These are phyloP conservation scores for Pythium volutum DNA, from an alignment of 352 stramenopile species.

Conservation along the genomic window DNA sequence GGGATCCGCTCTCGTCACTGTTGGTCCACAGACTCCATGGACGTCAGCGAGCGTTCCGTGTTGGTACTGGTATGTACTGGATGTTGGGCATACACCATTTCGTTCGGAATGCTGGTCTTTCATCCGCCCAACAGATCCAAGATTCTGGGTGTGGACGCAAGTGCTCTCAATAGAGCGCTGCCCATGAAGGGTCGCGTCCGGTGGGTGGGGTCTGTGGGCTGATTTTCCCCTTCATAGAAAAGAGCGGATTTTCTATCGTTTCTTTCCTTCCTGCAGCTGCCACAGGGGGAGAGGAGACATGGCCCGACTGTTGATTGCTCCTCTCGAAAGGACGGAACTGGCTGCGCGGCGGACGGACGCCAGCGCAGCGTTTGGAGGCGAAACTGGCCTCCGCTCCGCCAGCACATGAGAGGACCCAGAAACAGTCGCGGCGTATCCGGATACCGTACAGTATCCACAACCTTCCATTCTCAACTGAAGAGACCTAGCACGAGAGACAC, in stretches of 20 bases:
- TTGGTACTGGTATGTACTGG: no score
- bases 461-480: no score
- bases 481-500: background rate
- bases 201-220: slow-evolving; percentile 9
- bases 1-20: background rate
- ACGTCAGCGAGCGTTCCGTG: no score
- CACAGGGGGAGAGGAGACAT: background rate
- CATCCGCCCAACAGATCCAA: background rate
- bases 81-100: no score
- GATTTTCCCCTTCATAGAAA: slow-evolving; percentile 5
- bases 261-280: slow-evolving; percentile 24
- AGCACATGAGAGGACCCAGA: background rate
- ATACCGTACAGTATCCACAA: no score
- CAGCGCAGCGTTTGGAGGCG: background rate
- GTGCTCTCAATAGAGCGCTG: slow-evolving; percentile 18
- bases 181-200: slow-evolving; percentile 21
- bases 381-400: background rate
- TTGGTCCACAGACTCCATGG: background rate
- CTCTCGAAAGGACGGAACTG: slow-evolving; percentile 16
- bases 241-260: slow-evolving; percentile 25
- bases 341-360: slow-evolving; percentile 2
- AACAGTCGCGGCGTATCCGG: no score
- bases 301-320: slow-evolving; percentile 12
- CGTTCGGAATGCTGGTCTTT: background rate
- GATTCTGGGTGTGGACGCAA: background rate